phyloP scores from a whole-genome alignment of 1,139 yeast genomes.

The Candida gigantensis region DNA sequence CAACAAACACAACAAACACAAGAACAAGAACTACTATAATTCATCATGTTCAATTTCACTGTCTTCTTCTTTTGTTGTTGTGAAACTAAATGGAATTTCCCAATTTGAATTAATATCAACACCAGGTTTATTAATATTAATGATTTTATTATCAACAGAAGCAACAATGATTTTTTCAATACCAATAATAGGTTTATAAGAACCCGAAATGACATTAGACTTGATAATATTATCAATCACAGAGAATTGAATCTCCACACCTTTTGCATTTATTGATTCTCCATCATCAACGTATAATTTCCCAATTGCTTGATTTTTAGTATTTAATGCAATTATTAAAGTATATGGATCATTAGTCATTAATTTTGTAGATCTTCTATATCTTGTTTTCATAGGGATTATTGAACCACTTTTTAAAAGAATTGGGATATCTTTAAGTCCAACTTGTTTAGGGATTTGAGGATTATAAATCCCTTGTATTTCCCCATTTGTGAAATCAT shows the following conservation, averaged over 20 bases:
- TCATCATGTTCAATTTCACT: slow-evolving; percentile 29
- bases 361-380: slow-evolving; percentile 75
- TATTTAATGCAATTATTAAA: slow-evolving; percentile 60
- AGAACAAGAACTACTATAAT: too few relatives aligned
- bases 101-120: slow-evolving; percentile 22
- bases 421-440: slow-evolving; percentile 67
- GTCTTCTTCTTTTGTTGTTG: background rate
- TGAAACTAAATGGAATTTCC: background rate
- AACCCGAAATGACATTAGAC: background rate
- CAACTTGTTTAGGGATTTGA: slow-evolving; percentile 7
- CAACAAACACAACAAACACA: too few relatives aligned
- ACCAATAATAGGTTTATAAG: background rate
- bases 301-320: slow-evolving; percentile 51
- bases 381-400: slow-evolving; percentile 64
- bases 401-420: slow-evolving; percentile 78
- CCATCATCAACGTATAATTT: slow-evolving; percentile 70
- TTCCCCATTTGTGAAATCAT: slow-evolving; percentile 51
- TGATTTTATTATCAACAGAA: slow-evolving; percentile 3
- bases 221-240: slow-evolving; percentile 15
- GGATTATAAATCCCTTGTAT: slow-evolving; percentile 1
- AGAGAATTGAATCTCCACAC: slow-evolving; percentile 46
- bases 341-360: slow-evolving; percentile 87
- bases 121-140: slow-evolving; percentile 54
- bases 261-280: slow-evolving; percentile 60
- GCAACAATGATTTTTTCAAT: slow-evolving; percentile 1